These are phyloP conservation scores for Pisolithus albus DNA, from an alignment of 768 basidiomycete genomes.

Conservation along the genomic window DNA sequence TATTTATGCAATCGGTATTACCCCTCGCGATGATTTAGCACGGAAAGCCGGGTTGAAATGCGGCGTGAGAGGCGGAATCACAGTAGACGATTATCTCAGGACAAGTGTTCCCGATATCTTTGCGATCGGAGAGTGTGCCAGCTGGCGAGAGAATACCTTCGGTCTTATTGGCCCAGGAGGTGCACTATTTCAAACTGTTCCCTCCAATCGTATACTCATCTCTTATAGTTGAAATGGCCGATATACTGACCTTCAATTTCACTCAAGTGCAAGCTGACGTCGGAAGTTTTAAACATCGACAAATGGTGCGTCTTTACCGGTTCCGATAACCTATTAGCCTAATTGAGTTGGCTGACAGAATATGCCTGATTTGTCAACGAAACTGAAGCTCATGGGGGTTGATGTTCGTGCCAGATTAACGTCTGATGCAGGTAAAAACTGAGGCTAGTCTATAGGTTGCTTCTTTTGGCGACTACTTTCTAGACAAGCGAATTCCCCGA, in stretches of 20 bases:
- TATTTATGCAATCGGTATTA: conserved; percentile 66
- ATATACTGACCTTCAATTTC: conserved; percentile 67
- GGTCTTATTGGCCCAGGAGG: conserved; percentile 71
- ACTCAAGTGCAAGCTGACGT: conserved; percentile 42
- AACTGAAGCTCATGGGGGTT: conserved; percentile 53
- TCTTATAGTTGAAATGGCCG: conserved; percentile 59
- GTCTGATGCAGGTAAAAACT: not conserved
- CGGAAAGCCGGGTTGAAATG: conserved; percentile 44
- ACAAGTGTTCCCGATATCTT: conserved; percentile 57
- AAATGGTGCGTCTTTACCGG: conserved; percentile 30
- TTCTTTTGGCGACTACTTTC: conserved; percentile 68
- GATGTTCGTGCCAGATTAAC: conserved; percentile 31
- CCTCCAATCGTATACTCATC: not conserved
- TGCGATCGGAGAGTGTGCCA: conserved; percentile 73
- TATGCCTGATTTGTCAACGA: conserved; percentile 62
- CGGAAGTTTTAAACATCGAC: conserved; percentile 35
- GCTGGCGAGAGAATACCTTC: conserved; percentile 61
- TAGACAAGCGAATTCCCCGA: conserved; percentile 37
- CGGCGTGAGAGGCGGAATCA: conserved; percentile 45
- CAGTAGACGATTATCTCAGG: conserved; percentile 48
- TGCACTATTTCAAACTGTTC: conserved; percentile 10
- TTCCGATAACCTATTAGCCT: not conserved
- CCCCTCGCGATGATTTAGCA: conserved; percentile 64
- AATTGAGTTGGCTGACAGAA: conserved; percentile 28
- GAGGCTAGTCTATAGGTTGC: conserved; percentile 37